phyloP scores from a whole-genome alignment of 2,329 filamentous ascomycete genomes.

The Colletotrichum sp. region DNA sequence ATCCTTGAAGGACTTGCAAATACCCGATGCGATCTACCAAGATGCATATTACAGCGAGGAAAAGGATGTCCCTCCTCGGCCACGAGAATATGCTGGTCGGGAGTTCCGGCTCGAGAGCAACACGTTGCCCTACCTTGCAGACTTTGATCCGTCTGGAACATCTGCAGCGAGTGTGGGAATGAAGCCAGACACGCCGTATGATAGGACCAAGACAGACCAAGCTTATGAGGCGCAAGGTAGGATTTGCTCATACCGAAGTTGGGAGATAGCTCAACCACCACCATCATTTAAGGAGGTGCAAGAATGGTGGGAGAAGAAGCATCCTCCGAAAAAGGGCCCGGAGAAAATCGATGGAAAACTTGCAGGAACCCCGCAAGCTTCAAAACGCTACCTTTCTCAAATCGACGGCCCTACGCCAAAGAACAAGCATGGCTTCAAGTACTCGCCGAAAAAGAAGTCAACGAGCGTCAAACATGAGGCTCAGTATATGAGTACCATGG shows the following conservation, averaged over 20 bases:
- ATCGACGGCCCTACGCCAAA: conserved; percentile 88
- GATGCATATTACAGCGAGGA: conserved; percentile 87
- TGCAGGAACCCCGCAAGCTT: conserved; percentile 18
- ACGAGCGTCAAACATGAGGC: conserved; percentile 82
- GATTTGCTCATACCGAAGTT: conserved; percentile 69
- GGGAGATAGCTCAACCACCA: conserved; percentile 77
- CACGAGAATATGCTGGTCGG: conserved; percentile 84
- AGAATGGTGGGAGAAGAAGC: conserved; percentile 64
- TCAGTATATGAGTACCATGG: conserved; percentile 97
- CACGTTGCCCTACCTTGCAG: conserved; percentile 79
- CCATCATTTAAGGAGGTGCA: conserved; percentile 75
- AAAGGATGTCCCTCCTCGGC: conserved; percentile 77
- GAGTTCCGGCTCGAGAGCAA: conserved; percentile 81
- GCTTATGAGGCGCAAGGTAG: conserved; percentile 50
- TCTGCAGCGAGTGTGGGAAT: conserved; percentile 62
- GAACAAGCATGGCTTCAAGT: conserved; percentile 84
- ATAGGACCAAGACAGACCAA: conserved; percentile 57
- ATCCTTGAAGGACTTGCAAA: conserved; percentile 61
- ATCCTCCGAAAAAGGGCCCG: conserved; percentile 20
- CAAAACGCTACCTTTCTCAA: conserved; percentile 68
- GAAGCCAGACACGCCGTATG: conserved; percentile 48
- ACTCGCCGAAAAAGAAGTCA: conserved; percentile 76
- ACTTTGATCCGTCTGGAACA: conserved; percentile 70
- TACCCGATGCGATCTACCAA: conserved; percentile 79
- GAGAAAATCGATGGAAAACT: conserved; percentile 20